phyloP scores from a whole-genome alignment of 805 yeast species.

The Groenewaldozyma tartarivorans region DNA sequence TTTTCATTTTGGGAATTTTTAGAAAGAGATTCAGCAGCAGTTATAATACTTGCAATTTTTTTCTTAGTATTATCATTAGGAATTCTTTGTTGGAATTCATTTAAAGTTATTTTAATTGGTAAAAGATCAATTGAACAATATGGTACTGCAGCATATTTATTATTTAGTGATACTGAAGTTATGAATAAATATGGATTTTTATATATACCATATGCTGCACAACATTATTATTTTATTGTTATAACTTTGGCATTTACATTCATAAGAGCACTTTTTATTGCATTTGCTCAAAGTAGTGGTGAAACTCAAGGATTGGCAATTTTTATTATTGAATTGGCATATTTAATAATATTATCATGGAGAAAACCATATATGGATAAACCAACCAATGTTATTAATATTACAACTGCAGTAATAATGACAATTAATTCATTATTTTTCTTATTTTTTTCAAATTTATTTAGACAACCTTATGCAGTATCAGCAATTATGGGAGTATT shows the following conservation, averaged over 20 bases:
- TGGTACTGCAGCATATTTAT: conserved; percentile 77
- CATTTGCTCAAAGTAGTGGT: conserved; percentile 72
- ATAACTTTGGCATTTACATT: conserved; percentile 53
- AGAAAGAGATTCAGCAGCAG: conserved; percentile 76
- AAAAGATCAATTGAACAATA: conserved; percentile 45
- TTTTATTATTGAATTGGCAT: conserved; percentile 66
- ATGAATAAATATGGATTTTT: conserved; percentile 79
- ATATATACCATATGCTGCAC: conserved; percentile 81
- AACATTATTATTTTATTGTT: conserved; percentile 73
- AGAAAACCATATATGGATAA: conserved; percentile 72
- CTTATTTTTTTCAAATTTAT: conserved; percentile 75
- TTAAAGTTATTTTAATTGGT: conserved; percentile 57
- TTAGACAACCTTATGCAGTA: conserved; percentile 71
- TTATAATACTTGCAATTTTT: conserved; percentile 68
- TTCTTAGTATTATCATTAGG: conserved; percentile 54
- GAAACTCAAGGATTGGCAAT: conserved; percentile 70
- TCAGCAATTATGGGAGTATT: conserved; percentile 86
- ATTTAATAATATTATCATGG: conserved; percentile 52
- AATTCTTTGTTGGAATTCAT: conserved; percentile 55
- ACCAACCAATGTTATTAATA: conserved; percentile 70
- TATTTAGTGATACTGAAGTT: conserved; percentile 68
- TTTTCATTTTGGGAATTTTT: conserved; percentile 85
- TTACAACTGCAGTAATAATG: conserved; percentile 60
- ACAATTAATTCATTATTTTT: conserved; percentile 76
- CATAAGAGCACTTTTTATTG: conserved; percentile 62